Percentiles rank a stretch among this genome's conserved stretches.
Conservation (phyloP, 495 filamentous ascomycete species). For the Hypoxylon perforatum region DNA sequence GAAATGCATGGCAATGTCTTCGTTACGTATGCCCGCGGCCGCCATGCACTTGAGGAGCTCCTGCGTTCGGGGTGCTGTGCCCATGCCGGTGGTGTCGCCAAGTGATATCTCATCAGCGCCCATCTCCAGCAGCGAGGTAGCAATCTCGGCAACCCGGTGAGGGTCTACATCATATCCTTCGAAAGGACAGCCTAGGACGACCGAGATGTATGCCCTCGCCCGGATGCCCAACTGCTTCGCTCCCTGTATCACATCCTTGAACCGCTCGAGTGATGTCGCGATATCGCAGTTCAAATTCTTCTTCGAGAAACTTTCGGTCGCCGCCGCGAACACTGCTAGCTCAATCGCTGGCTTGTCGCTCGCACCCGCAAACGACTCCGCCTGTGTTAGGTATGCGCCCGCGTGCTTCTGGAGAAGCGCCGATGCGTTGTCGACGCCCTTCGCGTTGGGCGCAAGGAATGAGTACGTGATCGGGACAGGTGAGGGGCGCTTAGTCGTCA, state of each 20-base stretch:
- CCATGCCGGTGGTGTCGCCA: slow-evolving; percentile 97
- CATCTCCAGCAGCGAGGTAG: slow-evolving; percentile 87
- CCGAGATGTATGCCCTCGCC: slow-evolving; percentile 93
- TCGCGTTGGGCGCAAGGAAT: slow-evolving; percentile 90
- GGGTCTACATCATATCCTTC: slow-evolving; percentile 87
- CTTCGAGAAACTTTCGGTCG: slow-evolving; percentile 90
- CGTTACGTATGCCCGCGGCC: slow-evolving; percentile 78
- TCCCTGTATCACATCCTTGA: slow-evolving; percentile 76
- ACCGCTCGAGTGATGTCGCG: slow-evolving; percentile 79
- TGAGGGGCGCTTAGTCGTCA: slow-evolving; percentile 73
- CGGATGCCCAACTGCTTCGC: slow-evolving; percentile 77
- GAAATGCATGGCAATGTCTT: slow-evolving; percentile 92
- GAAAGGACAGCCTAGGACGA: slow-evolving; percentile 93
- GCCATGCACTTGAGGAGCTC: slow-evolving; percentile 76
- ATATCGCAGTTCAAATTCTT: slow-evolving; percentile 94
- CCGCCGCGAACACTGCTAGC: slow-evolving; percentile 90
- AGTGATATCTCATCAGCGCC: slow-evolving; percentile 94
- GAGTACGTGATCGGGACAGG: slow-evolving; percentile 82
- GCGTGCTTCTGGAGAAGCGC: slow-evolving; percentile 54
- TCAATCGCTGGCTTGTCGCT: slow-evolving; percentile 68
- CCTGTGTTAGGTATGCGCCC: slow-evolving; percentile 50
- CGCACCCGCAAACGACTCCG: slow-evolving; percentile 41
- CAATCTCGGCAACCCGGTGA: slow-evolving; percentile 82
- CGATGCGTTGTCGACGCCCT: slow-evolving; percentile 72
- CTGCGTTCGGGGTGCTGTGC: slow-evolving; percentile 82